These are phyloP conservation scores for Chamaecyparis obtusa DNA, from an alignment of 75 land plant species.

Conservation along the genomic window DNA sequence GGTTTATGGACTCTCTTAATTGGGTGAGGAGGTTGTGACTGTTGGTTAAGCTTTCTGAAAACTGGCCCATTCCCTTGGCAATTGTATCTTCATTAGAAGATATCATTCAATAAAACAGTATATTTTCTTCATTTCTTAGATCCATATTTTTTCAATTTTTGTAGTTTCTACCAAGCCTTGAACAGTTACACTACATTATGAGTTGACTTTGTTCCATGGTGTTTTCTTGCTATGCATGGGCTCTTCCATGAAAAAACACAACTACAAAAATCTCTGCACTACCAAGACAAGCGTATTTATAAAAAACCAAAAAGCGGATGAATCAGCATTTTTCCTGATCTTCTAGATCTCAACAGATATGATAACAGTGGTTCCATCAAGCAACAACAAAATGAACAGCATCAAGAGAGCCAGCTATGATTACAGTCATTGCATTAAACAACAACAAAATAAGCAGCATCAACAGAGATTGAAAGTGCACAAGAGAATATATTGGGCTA, in stretches of 20 bases:
- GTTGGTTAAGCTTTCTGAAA: neutral
- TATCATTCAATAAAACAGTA: neutral
- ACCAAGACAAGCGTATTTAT: neutral
- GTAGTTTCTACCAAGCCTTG: neutral
- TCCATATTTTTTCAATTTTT: neutral
- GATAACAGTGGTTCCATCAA: neutral
- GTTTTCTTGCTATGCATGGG: neutral
- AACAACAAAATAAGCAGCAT: neutral
- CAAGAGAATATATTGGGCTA: neutral
- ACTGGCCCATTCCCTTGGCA: neutral
- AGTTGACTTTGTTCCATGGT: neutral
- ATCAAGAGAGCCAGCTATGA: neutral
- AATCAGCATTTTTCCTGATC: neutral
- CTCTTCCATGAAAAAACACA: neutral
- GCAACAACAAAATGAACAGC: neutral
- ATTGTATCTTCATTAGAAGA: neutral
- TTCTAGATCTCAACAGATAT: neutral
- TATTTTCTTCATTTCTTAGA: conserved; percentile 6
- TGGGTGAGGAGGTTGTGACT: neutral
- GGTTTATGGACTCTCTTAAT: neutral
- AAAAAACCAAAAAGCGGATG: neutral
- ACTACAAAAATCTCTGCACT: neutral
- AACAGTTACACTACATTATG: neutral
- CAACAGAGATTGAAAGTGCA: neutral
- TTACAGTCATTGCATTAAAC: neutral